Base-by-base conservation (phyloP, 495 filamentous ascomycete species). In the Acidiella bohemica region DNA sequence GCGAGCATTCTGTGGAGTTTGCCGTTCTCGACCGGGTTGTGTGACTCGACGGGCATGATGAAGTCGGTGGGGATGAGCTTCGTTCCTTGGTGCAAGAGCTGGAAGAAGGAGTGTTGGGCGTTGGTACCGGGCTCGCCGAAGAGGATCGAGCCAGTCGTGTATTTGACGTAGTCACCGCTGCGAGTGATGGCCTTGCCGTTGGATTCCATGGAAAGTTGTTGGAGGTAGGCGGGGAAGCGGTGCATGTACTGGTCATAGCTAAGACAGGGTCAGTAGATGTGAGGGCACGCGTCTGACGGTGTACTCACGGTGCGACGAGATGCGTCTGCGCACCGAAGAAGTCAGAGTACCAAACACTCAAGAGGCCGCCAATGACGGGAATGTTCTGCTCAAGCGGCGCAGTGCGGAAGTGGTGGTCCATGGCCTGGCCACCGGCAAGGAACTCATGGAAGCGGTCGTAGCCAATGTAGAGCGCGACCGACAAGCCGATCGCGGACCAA, bases 41-140 rank as follows among this genome's bases (percentile, higher is more conserved):
- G 90, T 36, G 81, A 87, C 67, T 95, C 76, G 36, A 79, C 84
- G 23, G 90, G 88, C 54, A 97, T 69, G 68, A 97, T 82, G 72
- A 97, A 97, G 66, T 97, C 90, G 46, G 86, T 79, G 9, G 90
- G 90, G 56, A 97, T 96, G 47, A 97, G 78, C 73, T 96, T 96
- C 51, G 92, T 96, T 50, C 90, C 90, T 66, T 97, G 90, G 69
- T 97, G 90, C 27, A 97, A 74, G 36, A 97, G 78, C 71, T 97
- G 90, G 78, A 88, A 97, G 77, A 97, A 97, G 41, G 90, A 96
- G 74, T 97, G 90, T 71, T 97, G 90, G 43, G 90, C 90, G 59
- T 97, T 97, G 61, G 90, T 97, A 59, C 86, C 90, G 38, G 90
- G 90, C 69, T 96, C 90, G 54, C 90, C 90, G 60, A 97, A 97